Percentiles rank a stretch among this genome's conserved stretches.
Evolutionary conservation across 345 rosid species (phyloP).

Genomic region (Citrus australasica): DNA sequence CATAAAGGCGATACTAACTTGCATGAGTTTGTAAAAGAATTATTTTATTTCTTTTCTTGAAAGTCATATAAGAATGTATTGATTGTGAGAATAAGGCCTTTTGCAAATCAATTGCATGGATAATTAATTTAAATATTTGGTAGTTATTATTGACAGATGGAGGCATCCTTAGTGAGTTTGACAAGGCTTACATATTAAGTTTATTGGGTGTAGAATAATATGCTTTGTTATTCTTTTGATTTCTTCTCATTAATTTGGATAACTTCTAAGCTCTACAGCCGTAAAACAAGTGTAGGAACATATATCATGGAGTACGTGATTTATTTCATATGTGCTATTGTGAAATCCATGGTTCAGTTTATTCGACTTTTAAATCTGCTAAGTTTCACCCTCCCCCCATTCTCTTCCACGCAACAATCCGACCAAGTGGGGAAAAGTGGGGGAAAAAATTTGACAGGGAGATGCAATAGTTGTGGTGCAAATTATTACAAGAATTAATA

Average conservation of each 20-base stretch:
- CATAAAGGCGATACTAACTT: neutral
- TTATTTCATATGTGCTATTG: neutral
- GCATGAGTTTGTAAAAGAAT: neutral
- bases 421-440: neutral
- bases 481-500: neutral
- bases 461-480: neutral
- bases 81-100: neutral
- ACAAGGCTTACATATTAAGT: neutral
- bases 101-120: neutral
- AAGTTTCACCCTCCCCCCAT: neutral
- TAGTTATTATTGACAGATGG: neutral
- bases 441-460: neutral
- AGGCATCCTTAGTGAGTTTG: neutral
- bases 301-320: neutral
- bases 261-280: neutral
- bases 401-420: neutral
- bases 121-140: neutral
- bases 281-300: neutral
- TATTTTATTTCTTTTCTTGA: neutral
- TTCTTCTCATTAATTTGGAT: neutral
- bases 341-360: neutral
- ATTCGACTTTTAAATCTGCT: neutral
- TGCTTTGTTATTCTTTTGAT: neutral
- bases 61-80: neutral
- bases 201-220: neutral